A percentile compares a stretch with the other conserved stretches of the same genome.
Conservation (phyloP, 352 stramenopile species). For the Phytophthora nicotianae region DNA sequence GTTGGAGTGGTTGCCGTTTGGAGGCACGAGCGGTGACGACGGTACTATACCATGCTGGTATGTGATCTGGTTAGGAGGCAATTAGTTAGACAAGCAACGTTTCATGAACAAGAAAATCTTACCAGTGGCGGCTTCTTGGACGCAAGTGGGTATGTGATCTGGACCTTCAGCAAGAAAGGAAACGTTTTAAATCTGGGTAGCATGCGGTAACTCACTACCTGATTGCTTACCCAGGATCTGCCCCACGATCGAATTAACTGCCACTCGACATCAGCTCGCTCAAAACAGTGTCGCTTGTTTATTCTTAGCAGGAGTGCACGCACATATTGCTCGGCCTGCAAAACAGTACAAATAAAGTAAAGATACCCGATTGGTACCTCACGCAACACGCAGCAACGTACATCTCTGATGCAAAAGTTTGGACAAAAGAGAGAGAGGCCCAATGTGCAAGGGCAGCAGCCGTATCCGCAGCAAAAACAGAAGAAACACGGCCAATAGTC, state of each 20-base stretch:
- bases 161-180: slow-evolving; percentile 38
- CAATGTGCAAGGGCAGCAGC: slow-evolving; percentile 68
- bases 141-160: slow-evolving; percentile 62
- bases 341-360: slow-evolving; percentile 1
- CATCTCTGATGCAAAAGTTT: slow-evolving; percentile 78
- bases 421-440: slow-evolving; percentile 70
- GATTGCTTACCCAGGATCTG: slow-evolving; percentile 52
- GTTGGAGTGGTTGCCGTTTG: slow-evolving; percentile 11
- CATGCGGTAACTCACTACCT: background rate
- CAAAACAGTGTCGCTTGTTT: slow-evolving; percentile 69
- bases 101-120: background rate
- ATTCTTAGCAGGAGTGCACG: slow-evolving; percentile 59
- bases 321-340: slow-evolving; percentile 74
- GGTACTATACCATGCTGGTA: slow-evolving; percentile 33
- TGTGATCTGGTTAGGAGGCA: slow-evolving; percentile 18
- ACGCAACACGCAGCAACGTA: slow-evolving; percentile 31
- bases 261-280: slow-evolving; percentile 63
- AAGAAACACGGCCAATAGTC: slow-evolving; percentile 85
- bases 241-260: slow-evolving; percentile 58
- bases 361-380: background rate
- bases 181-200: background rate
- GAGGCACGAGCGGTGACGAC: slow-evolving; percentile 10
- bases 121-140: slow-evolving; percentile 38
- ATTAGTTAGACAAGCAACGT: background rate
- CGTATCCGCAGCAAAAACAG: slow-evolving; percentile 74